phyloP scores from a whole-genome alignment of 2,329 filamentous ascomycete genomes.

The Meredithiella fracta region DNA sequence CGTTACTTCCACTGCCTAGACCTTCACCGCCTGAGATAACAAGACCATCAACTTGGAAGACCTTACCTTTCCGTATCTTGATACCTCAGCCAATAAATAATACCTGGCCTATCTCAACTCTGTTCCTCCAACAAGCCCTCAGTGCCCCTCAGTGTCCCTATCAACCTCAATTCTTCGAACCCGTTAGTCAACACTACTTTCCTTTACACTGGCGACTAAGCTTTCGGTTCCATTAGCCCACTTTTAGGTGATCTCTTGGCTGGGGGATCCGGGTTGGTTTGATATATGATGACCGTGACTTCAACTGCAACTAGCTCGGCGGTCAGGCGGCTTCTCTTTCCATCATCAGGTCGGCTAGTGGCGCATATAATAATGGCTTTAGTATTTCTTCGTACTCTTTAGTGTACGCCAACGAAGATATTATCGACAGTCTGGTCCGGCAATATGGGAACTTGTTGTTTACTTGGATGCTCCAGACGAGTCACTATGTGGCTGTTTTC shows the following conservation, averaged over 20 bases:
- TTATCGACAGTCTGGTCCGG: conserved; percentile 55
- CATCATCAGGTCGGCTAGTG: conserved; percentile 33
- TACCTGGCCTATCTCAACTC: conserved; percentile 51
- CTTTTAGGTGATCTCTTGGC: conserved; percentile 41
- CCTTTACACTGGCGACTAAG: conserved; percentile 15
- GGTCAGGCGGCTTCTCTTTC: conserved; percentile 55
- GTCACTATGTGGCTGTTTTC: conserved; percentile 45
- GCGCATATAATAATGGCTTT: conserved; percentile 38
- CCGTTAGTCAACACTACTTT: conserved; percentile 43
- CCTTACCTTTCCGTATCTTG: conserved; percentile 35
- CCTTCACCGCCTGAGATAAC: conserved; percentile 22
- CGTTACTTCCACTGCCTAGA: conserved; percentile 23
- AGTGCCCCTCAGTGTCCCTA: conserved; percentile 47
- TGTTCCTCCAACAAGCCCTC: conserved; percentile 38
- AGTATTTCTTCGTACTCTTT: conserved; percentile 52
- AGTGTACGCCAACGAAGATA: conserved; percentile 47
- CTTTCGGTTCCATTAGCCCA: conserved; percentile 19
- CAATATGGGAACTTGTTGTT: conserved; percentile 63
- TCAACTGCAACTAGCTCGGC: conserved; percentile 53
- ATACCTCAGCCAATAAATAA: conserved; percentile 47
- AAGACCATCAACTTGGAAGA: conserved; percentile 38
- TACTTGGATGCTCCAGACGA: conserved; percentile 48
- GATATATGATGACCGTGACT: conserved; percentile 51
- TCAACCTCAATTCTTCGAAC: conserved; percentile 47
- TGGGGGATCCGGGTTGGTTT: conserved; percentile 52